A percentile compares a stretch with the other conserved stretches of the same genome.
These are phyloP conservation scores for Proliferodiscus dingleyae DNA, from an alignment of 2,329 filamentous ascomycete genomes.

Conservation along the genomic window DNA sequence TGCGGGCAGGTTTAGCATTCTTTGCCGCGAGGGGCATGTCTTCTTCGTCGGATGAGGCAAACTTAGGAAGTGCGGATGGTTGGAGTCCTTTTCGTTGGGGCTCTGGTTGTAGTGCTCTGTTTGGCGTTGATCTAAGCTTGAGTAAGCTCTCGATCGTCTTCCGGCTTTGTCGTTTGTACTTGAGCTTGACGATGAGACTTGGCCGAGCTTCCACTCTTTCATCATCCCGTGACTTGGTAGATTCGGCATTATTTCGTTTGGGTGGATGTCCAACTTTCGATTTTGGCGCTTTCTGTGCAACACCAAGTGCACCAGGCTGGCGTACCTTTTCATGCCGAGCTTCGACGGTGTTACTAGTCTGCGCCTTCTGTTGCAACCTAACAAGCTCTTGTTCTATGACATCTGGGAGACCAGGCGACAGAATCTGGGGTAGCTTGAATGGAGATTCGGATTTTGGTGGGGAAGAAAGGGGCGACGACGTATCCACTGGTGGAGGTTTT, in stretches of 20 bases:
- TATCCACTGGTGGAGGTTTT: neutral
- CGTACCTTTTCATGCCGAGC: conserved; percentile 29
- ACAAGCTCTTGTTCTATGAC: conserved; percentile 28
- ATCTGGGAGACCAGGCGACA: conserved; percentile 30
- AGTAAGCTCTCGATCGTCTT: conserved; percentile 28
- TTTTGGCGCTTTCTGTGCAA: conserved; percentile 28
- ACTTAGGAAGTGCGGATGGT: neutral
- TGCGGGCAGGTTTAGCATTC: conserved; percentile 26
- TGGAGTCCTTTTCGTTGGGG: conserved; percentile 8
- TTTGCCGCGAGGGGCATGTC: conserved; percentile 34
- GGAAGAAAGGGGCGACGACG: conserved; percentile 17
- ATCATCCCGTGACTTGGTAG: conserved; percentile 16
- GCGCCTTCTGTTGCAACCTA: conserved; percentile 20
- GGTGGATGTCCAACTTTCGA: conserved; percentile 30
- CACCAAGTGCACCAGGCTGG: conserved; percentile 28
- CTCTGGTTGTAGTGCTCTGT: conserved; percentile 6
- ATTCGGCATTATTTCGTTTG: conserved; percentile 22
- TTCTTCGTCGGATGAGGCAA: conserved; percentile 16
- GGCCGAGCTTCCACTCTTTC: conserved; percentile 3
- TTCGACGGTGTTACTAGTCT: conserved; percentile 26
- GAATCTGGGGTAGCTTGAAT: conserved; percentile 25
- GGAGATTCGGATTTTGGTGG: conserved; percentile 15
- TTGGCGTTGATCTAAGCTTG: conserved; percentile 15
- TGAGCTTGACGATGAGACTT: conserved; percentile 26
- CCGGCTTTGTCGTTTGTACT: conserved; percentile 25